Percentiles rank a stretch among this genome's conserved stretches.
These are phyloP conservation scores for Arthromyces matolae DNA, from an alignment of 768 basidiomycete genomes.

Conservation along the genomic window DNA sequence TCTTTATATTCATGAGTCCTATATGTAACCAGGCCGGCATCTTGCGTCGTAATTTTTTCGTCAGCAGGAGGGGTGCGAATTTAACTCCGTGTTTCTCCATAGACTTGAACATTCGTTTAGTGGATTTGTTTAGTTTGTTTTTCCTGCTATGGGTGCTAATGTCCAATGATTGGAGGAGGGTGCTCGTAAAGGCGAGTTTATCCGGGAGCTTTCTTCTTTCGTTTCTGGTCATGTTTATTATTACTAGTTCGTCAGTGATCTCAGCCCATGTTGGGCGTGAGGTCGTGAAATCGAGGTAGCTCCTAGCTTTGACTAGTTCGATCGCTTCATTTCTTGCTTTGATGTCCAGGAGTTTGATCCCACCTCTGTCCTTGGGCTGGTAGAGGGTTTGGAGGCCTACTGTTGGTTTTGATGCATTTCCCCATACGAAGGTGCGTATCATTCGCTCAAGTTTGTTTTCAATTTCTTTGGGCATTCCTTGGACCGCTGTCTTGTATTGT, in stretches of 20 bases:
- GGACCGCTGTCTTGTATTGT: too few relatives aligned
- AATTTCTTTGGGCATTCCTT: too few relatives aligned
- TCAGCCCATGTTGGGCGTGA: not conserved
- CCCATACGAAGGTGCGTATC: slow-evolving; percentile 27
- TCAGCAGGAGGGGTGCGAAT: not conserved
- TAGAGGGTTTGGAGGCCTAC: slow-evolving; percentile 20
- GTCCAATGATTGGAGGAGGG: not conserved
- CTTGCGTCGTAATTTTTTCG: not conserved
- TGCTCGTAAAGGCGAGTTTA: not conserved
- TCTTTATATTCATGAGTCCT: not conserved
- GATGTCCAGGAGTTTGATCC: too few relatives aligned
- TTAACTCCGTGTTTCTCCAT: not conserved
- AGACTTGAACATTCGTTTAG: not conserved
- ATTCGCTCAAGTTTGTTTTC: slow-evolving; percentile 18
- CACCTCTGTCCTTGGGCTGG: too few relatives aligned
- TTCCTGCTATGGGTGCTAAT: too few relatives aligned
- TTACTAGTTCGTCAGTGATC: not conserved
- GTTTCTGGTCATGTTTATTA: not conserved
- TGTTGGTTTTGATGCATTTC: slow-evolving; percentile 10
- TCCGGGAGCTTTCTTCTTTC: not conserved
- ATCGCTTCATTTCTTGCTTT: slow-evolving; percentile 25
- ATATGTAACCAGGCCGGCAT: not conserved
- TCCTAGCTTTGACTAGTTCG: slow-evolving; percentile 20
- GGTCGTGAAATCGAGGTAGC: not conserved
- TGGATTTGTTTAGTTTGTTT: too few relatives aligned